Evolutionary conservation across 306 rosid species (phyloP), one percentile per base, ranked within the genome.

Genomic region (Gastrolobium villosum): DNA sequence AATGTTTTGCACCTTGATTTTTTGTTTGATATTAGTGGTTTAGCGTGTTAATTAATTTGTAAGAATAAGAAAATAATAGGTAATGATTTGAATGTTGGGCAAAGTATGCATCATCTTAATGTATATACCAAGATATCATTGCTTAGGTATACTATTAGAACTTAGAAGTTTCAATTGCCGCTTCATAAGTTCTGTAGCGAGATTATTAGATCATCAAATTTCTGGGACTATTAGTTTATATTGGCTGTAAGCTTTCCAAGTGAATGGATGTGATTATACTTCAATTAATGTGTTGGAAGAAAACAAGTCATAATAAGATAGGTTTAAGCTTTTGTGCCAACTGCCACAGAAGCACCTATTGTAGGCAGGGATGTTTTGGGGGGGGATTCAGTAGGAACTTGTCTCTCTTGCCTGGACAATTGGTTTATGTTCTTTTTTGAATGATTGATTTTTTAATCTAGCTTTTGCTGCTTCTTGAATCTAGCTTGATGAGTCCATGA

Each of bases 341-440:
- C 56, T 56, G 59, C 71, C 63, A 37, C 49, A 13, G 40, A 70
- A 70, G 45, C 39, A n/a, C 68, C 30, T 53, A 72, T 63, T 53
- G 41, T 52, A 41, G 74, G 34, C 53, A 13, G 43, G 48, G 10
- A 20, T 20, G 0, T 20, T 20, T 20, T 20, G 30, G 30, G 57
- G n/a, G 10, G 40, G 59, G 71, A 13, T 71, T 71, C 56, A 48
- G 64, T 40, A 3, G 37, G 72, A 49, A 50, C 66, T 70, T 39
- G 65, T 41, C 3, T 70, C 65, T 43, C 41, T 45, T 50, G 63
- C 32, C 14, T 53, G 26, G 50, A 14, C 48, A 79, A 26, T 40
- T 41, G 53, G 31, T 52, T 43, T 52, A 52, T 63, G 35, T 65
- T 65, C 11, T 78, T 26, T 34, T 78, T 56, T 15, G 68, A 43